Evolutionary conservation across 2,329 filamentous ascomycete species (phyloP).

Genomic region (Sclerotinia borealis): DNA sequence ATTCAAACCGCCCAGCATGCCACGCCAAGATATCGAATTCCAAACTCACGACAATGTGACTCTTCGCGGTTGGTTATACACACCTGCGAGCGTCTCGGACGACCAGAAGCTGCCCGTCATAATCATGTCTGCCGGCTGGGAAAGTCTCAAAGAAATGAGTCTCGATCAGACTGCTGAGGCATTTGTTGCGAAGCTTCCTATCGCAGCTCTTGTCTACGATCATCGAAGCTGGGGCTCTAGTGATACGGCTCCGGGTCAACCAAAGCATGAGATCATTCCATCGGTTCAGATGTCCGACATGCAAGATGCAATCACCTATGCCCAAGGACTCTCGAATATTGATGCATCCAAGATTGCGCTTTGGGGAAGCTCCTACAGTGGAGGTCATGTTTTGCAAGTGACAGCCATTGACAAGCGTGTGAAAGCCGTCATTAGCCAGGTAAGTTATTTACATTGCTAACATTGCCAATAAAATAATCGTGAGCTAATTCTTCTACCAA

Average conservation of each 20-base stretch:
- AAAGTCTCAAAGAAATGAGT: conserved; percentile 23
- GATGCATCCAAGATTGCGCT: conserved; percentile 33
- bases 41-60: conserved; percentile 26
- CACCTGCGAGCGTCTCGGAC: conserved; percentile 7
- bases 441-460: background rate
- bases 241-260: conserved; percentile 28
- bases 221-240: conserved; percentile 33
- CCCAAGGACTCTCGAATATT: conserved; percentile 30
- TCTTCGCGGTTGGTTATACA: conserved; percentile 32
- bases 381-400: conserved; percentile 37
- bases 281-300: conserved; percentile 32
- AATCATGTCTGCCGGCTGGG: conserved; percentile 25
- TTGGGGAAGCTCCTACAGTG: conserved; percentile 36
- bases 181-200: conserved; percentile 21
- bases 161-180: conserved; percentile 25
- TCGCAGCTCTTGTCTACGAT: conserved; percentile 34
- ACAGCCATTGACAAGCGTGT: conserved; percentile 36
- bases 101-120: conserved; percentile 18
- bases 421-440: conserved; percentile 36
- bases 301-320: conserved; percentile 36
- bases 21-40: conserved; percentile 24
- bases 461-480: background rate
- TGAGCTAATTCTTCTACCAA: background rate
- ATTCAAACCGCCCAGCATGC: background rate
- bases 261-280: conserved; percentile 32